Base-by-base conservation (phyloP, 257 asterid species). In the Leptodermis oblonga region DNA sequence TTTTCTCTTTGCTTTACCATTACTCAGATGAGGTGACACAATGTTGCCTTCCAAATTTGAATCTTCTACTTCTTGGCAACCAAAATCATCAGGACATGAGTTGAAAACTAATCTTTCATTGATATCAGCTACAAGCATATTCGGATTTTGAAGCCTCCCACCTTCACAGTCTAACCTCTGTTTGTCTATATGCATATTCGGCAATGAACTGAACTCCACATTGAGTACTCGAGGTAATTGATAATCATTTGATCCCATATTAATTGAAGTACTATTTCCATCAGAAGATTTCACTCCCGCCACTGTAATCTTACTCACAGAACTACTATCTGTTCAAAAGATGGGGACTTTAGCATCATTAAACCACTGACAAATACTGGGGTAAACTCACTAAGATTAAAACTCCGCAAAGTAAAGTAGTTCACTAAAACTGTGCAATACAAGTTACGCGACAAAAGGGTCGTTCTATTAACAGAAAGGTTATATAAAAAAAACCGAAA, bases 81-180 rank as follows among this genome's bases (percentile, higher is more conserved):
- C 63, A 37, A 56, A 61, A 30, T 71, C 66, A 4, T 76, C 70
- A 31, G 76, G 78, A 55, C 71, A 71, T 17, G 82, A 76, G 34
- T 67, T 67, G 42, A 74, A 70, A 55, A 45, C 25, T 41, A 61
- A 31, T 48, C 73, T 73, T 68, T 43, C 77, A 31, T 55, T 54
- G 3, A 14, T 18, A 74, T 37, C 78, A 12, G 76, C 46, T 69
- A 49, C 59, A 62, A 73, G 33, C 41, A 48, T 22, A 60, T 71
- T 80, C 72, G 52, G 82, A 67, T 41, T 77, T 34, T 62, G 78
- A 62, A 73, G 64, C 43, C 20, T 68, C 53, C 60, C 77, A 18
- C 59, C n/a, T 43, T 70, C 74, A 41, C 5, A 30, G 5, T 67
- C 54, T 46, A 70, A 42, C 41, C 53, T 58, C 45, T 69, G 79